These are phyloP conservation scores for Colletotrichum spinosum DNA, from an alignment of 2,329 filamentous ascomycete genomes.

Conservation along the genomic window DNA sequence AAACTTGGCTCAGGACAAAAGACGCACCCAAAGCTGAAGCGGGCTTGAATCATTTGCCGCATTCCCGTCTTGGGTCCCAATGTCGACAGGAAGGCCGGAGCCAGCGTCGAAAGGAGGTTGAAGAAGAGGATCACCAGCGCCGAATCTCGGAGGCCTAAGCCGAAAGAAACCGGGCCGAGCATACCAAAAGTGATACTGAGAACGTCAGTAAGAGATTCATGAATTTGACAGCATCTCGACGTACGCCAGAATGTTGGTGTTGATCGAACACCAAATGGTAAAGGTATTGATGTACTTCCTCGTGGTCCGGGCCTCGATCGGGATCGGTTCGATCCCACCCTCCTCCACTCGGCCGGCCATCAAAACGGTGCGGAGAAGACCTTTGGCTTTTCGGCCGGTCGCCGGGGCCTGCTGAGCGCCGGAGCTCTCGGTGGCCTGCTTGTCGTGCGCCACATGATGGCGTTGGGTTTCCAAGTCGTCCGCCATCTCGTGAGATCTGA, in stretches of 20 bases:
- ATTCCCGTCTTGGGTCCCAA: slow-evolving; percentile 58
- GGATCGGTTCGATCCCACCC: slow-evolving; percentile 45
- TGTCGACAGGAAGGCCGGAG: slow-evolving; percentile 54
- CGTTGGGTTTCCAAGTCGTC: slow-evolving; percentile 26
- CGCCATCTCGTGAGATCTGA: slow-evolving; percentile 6
- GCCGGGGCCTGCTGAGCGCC: neutral
- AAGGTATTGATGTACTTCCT: slow-evolving; percentile 47
- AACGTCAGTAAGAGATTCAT: neutral
- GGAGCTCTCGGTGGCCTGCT: slow-evolving; percentile 12
- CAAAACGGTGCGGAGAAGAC: slow-evolving; percentile 26
- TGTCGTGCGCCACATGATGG: slow-evolving; percentile 3
- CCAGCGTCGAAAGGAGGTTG: slow-evolving; percentile 51
- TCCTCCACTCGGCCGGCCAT: slow-evolving; percentile 43
- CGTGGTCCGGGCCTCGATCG: slow-evolving; percentile 44
- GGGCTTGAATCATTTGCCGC: slow-evolving; percentile 60
- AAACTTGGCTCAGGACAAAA: slow-evolving; percentile 43
- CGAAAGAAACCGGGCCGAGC: slow-evolving; percentile 55
- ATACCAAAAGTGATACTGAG: slow-evolving; percentile 56
- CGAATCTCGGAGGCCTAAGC: slow-evolving; percentile 55
- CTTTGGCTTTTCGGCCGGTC: slow-evolving; percentile 7
- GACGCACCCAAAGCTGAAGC: slow-evolving; percentile 46
- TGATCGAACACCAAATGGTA: slow-evolving; percentile 47
- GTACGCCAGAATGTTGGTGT: slow-evolving; percentile 47
- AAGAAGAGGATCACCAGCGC: slow-evolving; percentile 61
- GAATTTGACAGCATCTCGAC: slow-evolving; percentile 9